phyloP scores from a whole-genome alignment of 345 rosid genomes.

The Salix arbutifolia region DNA sequence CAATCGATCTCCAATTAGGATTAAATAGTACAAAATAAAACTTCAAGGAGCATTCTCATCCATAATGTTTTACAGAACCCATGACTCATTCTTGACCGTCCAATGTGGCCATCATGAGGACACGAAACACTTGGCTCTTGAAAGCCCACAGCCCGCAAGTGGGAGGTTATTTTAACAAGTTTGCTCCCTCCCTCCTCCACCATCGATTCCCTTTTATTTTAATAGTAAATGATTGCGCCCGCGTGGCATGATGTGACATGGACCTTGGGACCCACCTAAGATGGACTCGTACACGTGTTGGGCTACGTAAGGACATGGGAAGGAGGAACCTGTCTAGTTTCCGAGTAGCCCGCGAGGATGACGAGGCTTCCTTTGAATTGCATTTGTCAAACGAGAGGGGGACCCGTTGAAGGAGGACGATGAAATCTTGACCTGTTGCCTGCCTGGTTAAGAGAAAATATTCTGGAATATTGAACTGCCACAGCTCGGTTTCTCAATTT shows the following conservation, averaged over 20 bases:
- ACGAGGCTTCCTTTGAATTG: conserved; percentile 1
- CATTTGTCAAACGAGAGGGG: conserved; percentile 3
- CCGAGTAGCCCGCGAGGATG: conserved; percentile 13
- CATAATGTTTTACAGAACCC: conserved; percentile 2
- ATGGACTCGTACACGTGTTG: conserved; percentile 20
- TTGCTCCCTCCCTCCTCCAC: not conserved
- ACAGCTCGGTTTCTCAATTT: no score
- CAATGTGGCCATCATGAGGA: conserved; percentile 25
- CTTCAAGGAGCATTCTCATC: no score
- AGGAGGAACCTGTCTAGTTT: not conserved
- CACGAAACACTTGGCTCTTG: not conserved
- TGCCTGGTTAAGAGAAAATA: no score
- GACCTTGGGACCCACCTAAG: not conserved
- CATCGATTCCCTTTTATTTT: no score
- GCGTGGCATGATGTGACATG: conserved; percentile 10
- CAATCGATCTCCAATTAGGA: no score
- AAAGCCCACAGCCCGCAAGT: not conserved
- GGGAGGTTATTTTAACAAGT: conserved; percentile 8
- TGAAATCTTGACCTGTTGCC: conserved; percentile 1
- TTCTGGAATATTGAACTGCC: no score
- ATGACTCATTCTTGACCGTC: conserved; percentile 25
- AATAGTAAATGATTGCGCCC: not conserved
- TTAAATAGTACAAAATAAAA: no score
- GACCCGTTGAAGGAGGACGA: not conserved
- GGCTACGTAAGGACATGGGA: not conserved